Evolutionary conservation across 495 filamentous ascomycete species (phyloP).

Genomic region (Neurospora sp.): DNA sequence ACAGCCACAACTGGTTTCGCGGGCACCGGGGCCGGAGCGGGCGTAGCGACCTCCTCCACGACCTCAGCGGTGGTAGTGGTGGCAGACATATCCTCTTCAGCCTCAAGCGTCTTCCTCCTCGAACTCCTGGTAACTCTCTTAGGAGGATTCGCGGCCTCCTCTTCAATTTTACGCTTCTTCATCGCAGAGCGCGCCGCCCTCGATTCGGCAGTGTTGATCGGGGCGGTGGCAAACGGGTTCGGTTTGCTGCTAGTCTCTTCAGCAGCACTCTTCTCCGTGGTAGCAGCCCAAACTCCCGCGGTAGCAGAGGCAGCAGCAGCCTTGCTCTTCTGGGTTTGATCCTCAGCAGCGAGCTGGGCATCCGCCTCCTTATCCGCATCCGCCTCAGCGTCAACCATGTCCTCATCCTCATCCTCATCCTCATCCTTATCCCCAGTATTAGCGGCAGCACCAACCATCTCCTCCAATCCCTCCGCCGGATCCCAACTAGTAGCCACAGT

Average conservation of each 20-base stretch:
- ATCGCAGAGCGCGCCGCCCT: neutral
- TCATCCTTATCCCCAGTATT: neutral
- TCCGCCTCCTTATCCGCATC: conserved; percentile 10
- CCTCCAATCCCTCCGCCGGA: conserved; percentile 5
- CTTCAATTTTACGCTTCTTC: conserved; percentile 29
- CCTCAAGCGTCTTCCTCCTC: conserved; percentile 18
- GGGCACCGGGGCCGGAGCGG: neutral
- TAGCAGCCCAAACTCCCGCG: neutral
- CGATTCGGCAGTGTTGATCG: neutral
- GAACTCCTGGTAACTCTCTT: neutral
- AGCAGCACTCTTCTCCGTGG: neutral
- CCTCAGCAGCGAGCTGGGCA: conserved; percentile 1
- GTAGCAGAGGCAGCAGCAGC: neutral
- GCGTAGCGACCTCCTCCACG: conserved; percentile 42
- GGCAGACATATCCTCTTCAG: neutral
- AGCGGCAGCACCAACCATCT: neutral
- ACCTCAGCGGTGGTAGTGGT: conserved; percentile 1
- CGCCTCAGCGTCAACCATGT: conserved; percentile 3
- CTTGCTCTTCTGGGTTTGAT: neutral
- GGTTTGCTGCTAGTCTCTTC: neutral
- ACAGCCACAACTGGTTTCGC: neutral
- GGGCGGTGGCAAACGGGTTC: conserved; percentile 9
- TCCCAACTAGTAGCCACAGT: conserved; percentile 41
- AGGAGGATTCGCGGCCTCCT: neutral
- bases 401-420: neutral